Evolutionary conservation across 176 grass and related monocot genomes (phyloP).

Genomic region (Avena eriantha): DNA sequence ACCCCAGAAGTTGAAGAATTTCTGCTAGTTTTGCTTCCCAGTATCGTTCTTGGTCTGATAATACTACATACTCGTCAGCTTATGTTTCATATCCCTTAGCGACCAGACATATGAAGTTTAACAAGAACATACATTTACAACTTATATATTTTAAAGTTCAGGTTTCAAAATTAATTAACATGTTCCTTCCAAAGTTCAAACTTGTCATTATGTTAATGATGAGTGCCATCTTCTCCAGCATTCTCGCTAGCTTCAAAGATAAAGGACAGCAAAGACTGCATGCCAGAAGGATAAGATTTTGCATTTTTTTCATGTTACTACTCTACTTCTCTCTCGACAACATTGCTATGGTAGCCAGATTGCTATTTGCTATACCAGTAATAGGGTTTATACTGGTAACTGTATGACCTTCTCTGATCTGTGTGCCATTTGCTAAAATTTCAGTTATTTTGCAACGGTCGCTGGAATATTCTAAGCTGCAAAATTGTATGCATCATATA

Average conservation of each 20-base stretch:
- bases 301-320: background rate
- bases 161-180: background rate
- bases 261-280: background rate
- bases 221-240: background rate
- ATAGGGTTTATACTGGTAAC: background rate
- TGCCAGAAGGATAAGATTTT: constrained; percentile 14
- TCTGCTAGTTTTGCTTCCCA: constrained; percentile 3
- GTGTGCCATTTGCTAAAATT: constrained; percentile 2
- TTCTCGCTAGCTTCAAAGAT: background rate
- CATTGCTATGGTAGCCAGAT: background rate
- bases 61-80: constrained; percentile 5
- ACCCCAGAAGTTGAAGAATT: background rate
- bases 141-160: background rate
- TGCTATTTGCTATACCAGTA: background rate
- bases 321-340: background rate
- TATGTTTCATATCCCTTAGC: background rate
- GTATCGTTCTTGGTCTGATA: background rate
- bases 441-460: background rate
- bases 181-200: constrained; percentile 21
- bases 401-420: background rate
- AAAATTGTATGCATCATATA: background rate
- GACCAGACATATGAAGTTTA: constrained; percentile 11
- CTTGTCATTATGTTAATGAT: background rate
- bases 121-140: background rate
- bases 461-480: constrained; percentile 6